Percentiles rank a stretch among this genome's conserved stretches.
Conservation (phyloP, 2,329 filamentous ascomycete species). For the Westerdykella sp. region DNA sequence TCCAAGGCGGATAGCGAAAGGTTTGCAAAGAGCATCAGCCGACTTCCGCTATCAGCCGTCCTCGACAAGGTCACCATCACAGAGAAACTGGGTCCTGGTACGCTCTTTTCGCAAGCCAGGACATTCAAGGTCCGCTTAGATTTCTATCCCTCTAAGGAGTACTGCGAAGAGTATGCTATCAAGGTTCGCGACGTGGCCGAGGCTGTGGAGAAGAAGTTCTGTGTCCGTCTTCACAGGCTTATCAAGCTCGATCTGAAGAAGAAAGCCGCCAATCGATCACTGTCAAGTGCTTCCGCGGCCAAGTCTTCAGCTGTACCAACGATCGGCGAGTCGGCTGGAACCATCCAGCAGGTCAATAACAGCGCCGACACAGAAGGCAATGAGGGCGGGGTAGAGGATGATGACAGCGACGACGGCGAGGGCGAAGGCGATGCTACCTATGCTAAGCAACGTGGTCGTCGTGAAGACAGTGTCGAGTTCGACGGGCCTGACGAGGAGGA, state of each 20-base stretch:
- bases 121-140: constrained; percentile 75
- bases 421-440: constrained; percentile 54
- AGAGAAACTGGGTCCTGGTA: constrained; percentile 69
- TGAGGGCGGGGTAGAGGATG: constrained; percentile 57
- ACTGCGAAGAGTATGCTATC: constrained; percentile 80
- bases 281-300: constrained; percentile 48
- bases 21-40: constrained; percentile 89
- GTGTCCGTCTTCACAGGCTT: constrained; percentile 63
- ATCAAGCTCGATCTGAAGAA: constrained; percentile 74
- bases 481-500: constrained; percentile 92
- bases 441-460: constrained; percentile 68
- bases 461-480: constrained; percentile 77
- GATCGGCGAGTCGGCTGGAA: constrained; percentile 59
- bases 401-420: constrained; percentile 64
- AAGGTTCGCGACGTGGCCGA: constrained; percentile 67
- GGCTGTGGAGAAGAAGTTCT: constrained; percentile 73
- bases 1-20: constrained; percentile 61
- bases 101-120: constrained; percentile 66
- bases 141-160: constrained; percentile 81
- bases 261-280: constrained; percentile 55
- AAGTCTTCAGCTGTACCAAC: constrained; percentile 64
- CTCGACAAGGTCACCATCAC: constrained; percentile 74
- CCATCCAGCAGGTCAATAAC: constrained; percentile 42
- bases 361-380: constrained; percentile 32
- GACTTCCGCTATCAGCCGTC: constrained; percentile 75